Percentiles rank a stretch among this genome's conserved stretches.
phyloP scores from a whole-genome alignment of 768 basidiomycete genomes.

The Suillus variegatus region DNA sequence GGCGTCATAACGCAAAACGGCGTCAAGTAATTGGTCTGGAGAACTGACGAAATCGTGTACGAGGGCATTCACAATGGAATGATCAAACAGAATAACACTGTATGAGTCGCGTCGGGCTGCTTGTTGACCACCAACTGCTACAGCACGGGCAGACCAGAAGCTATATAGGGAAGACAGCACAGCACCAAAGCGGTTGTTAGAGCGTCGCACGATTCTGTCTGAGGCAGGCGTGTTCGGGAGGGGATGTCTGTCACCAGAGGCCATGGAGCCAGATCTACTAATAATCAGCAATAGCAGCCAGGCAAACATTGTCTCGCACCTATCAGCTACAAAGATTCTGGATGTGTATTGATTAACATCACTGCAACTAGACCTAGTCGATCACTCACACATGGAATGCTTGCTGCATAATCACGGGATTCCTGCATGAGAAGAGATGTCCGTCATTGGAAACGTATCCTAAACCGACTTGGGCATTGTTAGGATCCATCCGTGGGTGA shows the following conservation, averaged over 20 bases:
- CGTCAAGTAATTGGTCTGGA: constrained; percentile 44
- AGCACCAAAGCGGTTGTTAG: constrained; percentile 56
- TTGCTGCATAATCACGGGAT: constrained; percentile 52
- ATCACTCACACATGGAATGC: constrained; percentile 60
- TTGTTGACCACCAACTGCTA: constrained; percentile 32
- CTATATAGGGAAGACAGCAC: constrained; percentile 55
- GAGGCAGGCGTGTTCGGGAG: constrained; percentile 44
- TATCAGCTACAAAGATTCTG: constrained; percentile 59
- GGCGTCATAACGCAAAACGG: constrained; percentile 34
- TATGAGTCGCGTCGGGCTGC: constrained; percentile 52
- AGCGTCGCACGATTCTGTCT: constrained; percentile 34
- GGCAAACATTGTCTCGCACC: constrained; percentile 26
- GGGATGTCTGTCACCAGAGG: constrained; percentile 40
- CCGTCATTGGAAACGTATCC: constrained; percentile 60
- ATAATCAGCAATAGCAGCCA: constrained; percentile 2
- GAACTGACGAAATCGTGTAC: constrained; percentile 48
- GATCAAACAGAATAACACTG: constrained; percentile 51
- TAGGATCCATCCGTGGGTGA: constrained; percentile 40
- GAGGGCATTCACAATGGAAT: constrained; percentile 23
- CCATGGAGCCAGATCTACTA: constrained; percentile 55
- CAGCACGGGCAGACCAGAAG: constrained; percentile 57
- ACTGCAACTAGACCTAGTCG: neutral
- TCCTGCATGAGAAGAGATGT: constrained; percentile 53
- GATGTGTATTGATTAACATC: neutral
- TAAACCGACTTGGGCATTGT: constrained; percentile 27